Evolutionary conservation across 371 early-diverging fungal genomes (phyloP), one percentile per base, ranked within the genome.

Genomic region (Mycotypha africana): DNA sequence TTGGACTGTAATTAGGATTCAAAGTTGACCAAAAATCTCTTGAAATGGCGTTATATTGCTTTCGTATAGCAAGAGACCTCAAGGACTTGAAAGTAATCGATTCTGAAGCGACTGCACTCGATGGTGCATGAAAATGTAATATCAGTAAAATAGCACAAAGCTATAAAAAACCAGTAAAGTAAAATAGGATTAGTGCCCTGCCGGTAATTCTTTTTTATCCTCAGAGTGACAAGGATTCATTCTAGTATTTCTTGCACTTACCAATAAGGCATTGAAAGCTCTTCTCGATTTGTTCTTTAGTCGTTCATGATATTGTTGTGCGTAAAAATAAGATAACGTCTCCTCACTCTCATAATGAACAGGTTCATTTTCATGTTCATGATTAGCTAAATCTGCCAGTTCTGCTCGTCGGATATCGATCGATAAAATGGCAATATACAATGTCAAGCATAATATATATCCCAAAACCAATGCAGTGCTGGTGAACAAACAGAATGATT

Each of bases 341-440:
- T 28, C 6, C 30, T 28, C 30, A 8, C 30, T 28, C 8, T 28
- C n/a, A n/a, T n/a, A n/a, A n/a, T n/a, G n/a, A n/a, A n/a, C n/a
- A n/a, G n/a, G n/a, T n/a, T n/a, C n/a, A n/a, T n/a, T n/a, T n/a
- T n/a, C n/a, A n/a, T n/a, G n/a, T n/a, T n/a, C n/a, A n/a, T n/a
- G n/a, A n/a, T n/a, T n/a, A n/a, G n/a, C n/a, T n/a, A n/a, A n/a
- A 28, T 33, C 34, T 9, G 14, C 12, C 42, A 87, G 73, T 70
- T 87, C 88, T 23, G 85, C 58, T 33, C 87, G 73, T 26, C 79
- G 74, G 38, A 87, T 82, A 78, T 89, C 86, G 47, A 89, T 82
- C 0, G 88, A 74, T 12, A 89, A 65, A 28, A 84, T 79, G 2
- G 84, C 71, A 19, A 78, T 61, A 54, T 83, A 86, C 47, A 89